phyloP scores from a whole-genome alignment of 768 basidiomycete genomes.

The Rhizopogon vinicolor region DNA sequence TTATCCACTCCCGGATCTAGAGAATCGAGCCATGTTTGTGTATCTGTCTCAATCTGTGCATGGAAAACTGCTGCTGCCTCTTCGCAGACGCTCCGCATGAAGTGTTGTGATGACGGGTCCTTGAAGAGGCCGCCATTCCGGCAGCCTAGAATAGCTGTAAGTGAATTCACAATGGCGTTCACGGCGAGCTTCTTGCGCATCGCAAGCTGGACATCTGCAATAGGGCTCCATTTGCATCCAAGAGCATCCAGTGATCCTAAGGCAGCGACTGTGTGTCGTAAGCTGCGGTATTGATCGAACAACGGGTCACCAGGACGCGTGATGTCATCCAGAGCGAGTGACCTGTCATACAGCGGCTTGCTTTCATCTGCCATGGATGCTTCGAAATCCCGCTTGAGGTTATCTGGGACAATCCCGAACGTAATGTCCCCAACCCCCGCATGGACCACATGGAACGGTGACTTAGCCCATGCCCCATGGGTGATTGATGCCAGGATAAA shows the following conservation, averaged over 20 bases:
- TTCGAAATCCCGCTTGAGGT: slow-evolving; percentile 59
- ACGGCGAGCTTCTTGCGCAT: slow-evolving; percentile 80
- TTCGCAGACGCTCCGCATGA: slow-evolving; percentile 53
- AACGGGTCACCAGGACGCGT: slow-evolving; percentile 27
- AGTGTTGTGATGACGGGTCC: slow-evolving; percentile 33
- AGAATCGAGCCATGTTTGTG: slow-evolving; percentile 15
- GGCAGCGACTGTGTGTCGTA: slow-evolving; percentile 66
- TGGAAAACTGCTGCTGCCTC: slow-evolving; percentile 68
- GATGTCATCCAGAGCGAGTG: slow-evolving; percentile 53
- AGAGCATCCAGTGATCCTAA: slow-evolving; percentile 55
- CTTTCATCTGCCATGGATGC: slow-evolving; percentile 35
- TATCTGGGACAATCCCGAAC: slow-evolving; percentile 80
- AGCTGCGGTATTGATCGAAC: slow-evolving; percentile 45
- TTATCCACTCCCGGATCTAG: slow-evolving; percentile 18
- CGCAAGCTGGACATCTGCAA: slow-evolving; percentile 58
- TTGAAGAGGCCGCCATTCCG: slow-evolving; percentile 72
- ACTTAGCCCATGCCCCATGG: slow-evolving; percentile 68
- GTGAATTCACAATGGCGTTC: slow-evolving; percentile 79
- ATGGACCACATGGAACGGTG: slow-evolving; percentile 56
- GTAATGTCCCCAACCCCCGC: slow-evolving; percentile 63
- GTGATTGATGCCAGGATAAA: slow-evolving; percentile 83
- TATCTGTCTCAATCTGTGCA: slow-evolving; percentile 43
- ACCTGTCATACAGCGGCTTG: slow-evolving; percentile 31
- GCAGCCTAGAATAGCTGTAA: slow-evolving; percentile 78
- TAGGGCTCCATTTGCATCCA: slow-evolving; percentile 57